Evolutionary conservation across 441 rosid genomes (phyloP).

Genomic region (Dalechampia spathulata): DNA sequence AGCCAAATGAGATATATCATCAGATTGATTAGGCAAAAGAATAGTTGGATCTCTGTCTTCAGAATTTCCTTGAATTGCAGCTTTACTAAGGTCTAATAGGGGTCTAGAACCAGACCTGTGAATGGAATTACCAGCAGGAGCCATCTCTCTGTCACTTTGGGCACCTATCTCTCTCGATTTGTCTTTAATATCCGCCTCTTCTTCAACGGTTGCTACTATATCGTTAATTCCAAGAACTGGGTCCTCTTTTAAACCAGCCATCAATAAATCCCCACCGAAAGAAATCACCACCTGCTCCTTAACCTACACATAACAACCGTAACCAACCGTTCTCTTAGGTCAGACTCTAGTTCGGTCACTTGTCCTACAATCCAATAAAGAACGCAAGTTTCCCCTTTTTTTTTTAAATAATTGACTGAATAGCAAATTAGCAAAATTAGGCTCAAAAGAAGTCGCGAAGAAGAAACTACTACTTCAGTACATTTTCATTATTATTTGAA

Average conservation of each 20-base stretch:
- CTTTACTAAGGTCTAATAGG: slow-evolving; percentile 93
- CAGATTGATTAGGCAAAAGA: slow-evolving; percentile 94
- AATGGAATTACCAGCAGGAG: slow-evolving; percentile 49
- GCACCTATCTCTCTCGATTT: slow-evolving; percentile 29
- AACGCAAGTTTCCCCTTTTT: background rate
- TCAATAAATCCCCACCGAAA: slow-evolving; percentile 29
- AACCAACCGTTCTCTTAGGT: slow-evolving; percentile 17
- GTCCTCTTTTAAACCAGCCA: slow-evolving; percentile 52
- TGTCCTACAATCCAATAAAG: slow-evolving; percentile 9
- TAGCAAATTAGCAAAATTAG: no score
- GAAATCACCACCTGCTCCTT: slow-evolving; percentile 23
- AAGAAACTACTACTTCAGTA: no score
- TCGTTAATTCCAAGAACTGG: slow-evolving; percentile 42
- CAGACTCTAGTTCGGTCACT: slow-evolving; percentile 20
- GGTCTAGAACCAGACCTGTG: slow-evolving; percentile 95
- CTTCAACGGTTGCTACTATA: slow-evolving; percentile 3
- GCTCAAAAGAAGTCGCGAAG: no score
- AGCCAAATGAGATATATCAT: slow-evolving; percentile 94
- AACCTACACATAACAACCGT: slow-evolving; percentile 19
- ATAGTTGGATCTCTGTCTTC: slow-evolving; percentile 94
- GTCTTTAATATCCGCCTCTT: slow-evolving; percentile 11
- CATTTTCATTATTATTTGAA: no score
- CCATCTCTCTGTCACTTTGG: slow-evolving; percentile 64
- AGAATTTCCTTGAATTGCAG: slow-evolving; percentile 88
- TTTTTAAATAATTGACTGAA: no score